Conservation (phyloP, 2,329 filamentous ascomycete genomes). For the Diaporthe sp. region DNA sequence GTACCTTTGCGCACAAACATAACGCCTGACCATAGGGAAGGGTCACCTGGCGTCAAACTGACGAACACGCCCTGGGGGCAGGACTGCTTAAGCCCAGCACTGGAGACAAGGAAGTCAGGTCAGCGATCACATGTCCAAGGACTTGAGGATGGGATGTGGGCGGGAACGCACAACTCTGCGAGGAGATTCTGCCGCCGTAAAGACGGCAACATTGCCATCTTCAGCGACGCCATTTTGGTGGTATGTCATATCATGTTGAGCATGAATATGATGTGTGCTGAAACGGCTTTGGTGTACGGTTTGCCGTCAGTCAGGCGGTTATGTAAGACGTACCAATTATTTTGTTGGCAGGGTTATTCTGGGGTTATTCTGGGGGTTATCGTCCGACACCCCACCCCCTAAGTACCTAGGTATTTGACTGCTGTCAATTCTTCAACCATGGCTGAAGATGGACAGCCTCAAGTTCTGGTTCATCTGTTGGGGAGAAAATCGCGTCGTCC, state of each 20-base stretch:
- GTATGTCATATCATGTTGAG: conserved; percentile 19
- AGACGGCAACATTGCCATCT: conserved; percentile 60
- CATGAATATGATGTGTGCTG: conserved; percentile 10
- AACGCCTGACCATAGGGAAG: conserved; percentile 88
- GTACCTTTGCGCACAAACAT: conserved; percentile 90
- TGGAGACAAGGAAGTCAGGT: conserved; percentile 48
- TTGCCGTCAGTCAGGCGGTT: background rate
- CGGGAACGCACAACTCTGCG: conserved; percentile 79
- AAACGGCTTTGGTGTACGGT: background rate
- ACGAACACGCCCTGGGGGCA: conserved; percentile 90
- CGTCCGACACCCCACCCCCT: background rate
- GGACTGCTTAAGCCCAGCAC: conserved; percentile 82
- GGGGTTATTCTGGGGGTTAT: background rate
- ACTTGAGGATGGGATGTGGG: background rate
- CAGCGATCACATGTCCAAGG: conserved; percentile 37
- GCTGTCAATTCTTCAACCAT: no score
- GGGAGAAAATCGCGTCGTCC: no score
- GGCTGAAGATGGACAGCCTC: no score
- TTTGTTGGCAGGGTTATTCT: conserved; percentile 13
- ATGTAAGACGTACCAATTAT: conserved; percentile 1
- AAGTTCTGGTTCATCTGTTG: no score
- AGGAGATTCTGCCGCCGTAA: conserved; percentile 81
- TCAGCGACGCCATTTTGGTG: conserved; percentile 54
- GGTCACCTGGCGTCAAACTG: conserved; percentile 82
- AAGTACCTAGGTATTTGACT: no score